phyloP scores from a whole-genome alignment of 2,329 filamentous ascomycete genomes.

The Colletotrichum ledebouriae region DNA sequence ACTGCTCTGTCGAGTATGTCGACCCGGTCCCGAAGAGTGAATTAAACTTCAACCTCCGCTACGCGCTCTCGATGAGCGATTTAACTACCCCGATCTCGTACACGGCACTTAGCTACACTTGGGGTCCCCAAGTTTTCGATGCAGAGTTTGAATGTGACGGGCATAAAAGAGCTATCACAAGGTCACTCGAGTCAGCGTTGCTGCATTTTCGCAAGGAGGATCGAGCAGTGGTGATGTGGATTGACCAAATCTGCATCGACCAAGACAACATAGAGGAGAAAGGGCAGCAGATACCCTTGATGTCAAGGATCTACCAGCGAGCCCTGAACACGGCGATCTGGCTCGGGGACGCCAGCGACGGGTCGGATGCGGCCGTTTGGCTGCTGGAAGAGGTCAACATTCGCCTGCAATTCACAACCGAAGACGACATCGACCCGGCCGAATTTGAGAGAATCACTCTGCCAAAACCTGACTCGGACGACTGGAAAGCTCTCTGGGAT shows the following conservation, averaged over 20 bases:
- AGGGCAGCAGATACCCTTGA: conserved; percentile 37
- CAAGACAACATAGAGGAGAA: conserved; percentile 37
- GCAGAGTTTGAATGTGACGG: conserved; percentile 6
- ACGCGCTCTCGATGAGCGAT: not conserved
- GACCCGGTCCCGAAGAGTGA: not conserved
- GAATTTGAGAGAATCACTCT: not conserved
- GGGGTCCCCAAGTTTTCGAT: conserved; percentile 9
- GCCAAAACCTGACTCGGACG: not conserved
- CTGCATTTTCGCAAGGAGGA: conserved; percentile 2
- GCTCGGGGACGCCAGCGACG: conserved; percentile 44
- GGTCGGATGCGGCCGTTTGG: conserved; percentile 44
- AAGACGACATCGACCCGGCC: not conserved
- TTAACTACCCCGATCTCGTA: not conserved
- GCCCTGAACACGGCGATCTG: conserved; percentile 36
- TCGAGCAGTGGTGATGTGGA: conserved; percentile 32
- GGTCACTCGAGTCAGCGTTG: conserved; percentile 19
- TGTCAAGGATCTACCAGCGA: conserved; percentile 37
- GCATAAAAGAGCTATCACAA: conserved; percentile 7
- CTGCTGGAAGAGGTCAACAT: conserved; percentile 13
- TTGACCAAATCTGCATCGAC: conserved; percentile 43
- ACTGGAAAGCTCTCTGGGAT: conserved; percentile 4
- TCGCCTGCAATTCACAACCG: conserved; percentile 15
- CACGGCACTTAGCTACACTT: conserved; percentile 28
- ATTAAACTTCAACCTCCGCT: not conserved
- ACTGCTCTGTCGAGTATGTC: conserved; percentile 25